Evolutionary conservation across 495 filamentous ascomycete species (phyloP).

Genomic region (Glonium stellatum): DNA sequence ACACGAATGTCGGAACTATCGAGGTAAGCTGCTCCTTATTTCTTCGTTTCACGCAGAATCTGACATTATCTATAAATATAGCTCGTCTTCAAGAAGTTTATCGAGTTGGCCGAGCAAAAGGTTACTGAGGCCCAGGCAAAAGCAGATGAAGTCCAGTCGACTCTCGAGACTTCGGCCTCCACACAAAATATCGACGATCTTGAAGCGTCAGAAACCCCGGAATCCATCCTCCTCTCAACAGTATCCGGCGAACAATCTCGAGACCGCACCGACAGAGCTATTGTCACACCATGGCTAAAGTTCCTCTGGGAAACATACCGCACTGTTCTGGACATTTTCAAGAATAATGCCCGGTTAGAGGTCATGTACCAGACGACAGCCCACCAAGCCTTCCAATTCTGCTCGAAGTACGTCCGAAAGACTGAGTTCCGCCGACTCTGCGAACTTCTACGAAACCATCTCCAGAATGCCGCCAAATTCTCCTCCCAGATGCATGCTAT

Average conservation of each 20-base stretch:
- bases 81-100: constrained; percentile 92
- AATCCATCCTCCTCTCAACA: constrained; percentile 94
- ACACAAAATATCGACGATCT: constrained; percentile 84
- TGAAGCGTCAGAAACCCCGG: constrained; percentile 93
- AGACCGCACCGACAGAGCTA: constrained; percentile 93
- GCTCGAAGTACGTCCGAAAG: constrained; percentile 95
- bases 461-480: constrained; percentile 98
- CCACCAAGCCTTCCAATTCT: constrained; percentile 97
- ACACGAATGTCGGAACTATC: constrained; percentile 96
- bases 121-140: constrained; percentile 93
- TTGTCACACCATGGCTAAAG: constrained; percentile 98
- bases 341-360: constrained; percentile 97
- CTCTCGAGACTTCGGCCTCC: constrained; percentile 62
- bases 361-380: constrained; percentile 97
- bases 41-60: background rate
- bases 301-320: constrained; percentile 99
- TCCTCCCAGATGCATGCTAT: constrained; percentile 98
- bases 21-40: constrained; percentile 52
- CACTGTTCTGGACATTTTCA: constrained; percentile 93
- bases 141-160: constrained; percentile 88
- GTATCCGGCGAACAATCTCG: constrained; percentile 96
- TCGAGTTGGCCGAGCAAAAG: constrained; percentile 92
- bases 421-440: constrained; percentile 98
- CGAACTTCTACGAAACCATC: constrained; percentile 95
- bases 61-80: constrained; percentile 32